phyloP scores from a whole-genome alignment of 345 rosid genomes.

The Durio zibethinus region DNA sequence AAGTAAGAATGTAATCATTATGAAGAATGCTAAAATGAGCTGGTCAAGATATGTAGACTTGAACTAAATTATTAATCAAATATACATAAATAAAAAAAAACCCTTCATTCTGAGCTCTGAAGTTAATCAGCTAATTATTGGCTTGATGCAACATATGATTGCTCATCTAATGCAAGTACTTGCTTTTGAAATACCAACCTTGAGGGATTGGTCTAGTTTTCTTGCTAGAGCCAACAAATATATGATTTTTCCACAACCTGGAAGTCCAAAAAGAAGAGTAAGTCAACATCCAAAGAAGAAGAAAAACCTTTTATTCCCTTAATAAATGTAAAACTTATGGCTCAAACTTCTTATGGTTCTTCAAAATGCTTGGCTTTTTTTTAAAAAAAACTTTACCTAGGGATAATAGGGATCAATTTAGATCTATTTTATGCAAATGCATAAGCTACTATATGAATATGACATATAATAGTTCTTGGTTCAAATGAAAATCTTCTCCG shows the following conservation, averaged over 20 bases:
- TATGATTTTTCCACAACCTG: constrained; percentile 65
- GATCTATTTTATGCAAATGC: background rate
- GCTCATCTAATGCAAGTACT: background rate
- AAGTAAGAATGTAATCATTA: background rate
- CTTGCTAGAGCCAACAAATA: constrained; percentile 54
- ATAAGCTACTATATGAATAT: background rate
- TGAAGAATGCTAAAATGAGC: background rate
- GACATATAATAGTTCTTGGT: background rate
- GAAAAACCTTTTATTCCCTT: background rate
- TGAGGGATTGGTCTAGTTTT: constrained; percentile 41
- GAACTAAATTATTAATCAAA: background rate
- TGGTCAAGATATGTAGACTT: background rate
- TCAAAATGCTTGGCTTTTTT: background rate
- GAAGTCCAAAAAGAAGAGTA: constrained; percentile 65
- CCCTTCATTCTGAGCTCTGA: background rate
- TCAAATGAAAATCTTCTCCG: background rate
- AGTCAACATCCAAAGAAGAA: constrained; percentile 32
- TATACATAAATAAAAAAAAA: too few relatives aligned
- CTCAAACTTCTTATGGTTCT: background rate
- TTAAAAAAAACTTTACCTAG: background rate
- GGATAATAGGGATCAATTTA: too few relatives aligned
- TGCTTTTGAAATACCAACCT: constrained; percentile 30
- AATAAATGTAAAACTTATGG: background rate
- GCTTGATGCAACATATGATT: background rate
- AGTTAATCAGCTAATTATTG: background rate